Base-by-base conservation (phyloP, 2,329 filamentous ascomycete species). In the Colletotrichum filicis region DNA sequence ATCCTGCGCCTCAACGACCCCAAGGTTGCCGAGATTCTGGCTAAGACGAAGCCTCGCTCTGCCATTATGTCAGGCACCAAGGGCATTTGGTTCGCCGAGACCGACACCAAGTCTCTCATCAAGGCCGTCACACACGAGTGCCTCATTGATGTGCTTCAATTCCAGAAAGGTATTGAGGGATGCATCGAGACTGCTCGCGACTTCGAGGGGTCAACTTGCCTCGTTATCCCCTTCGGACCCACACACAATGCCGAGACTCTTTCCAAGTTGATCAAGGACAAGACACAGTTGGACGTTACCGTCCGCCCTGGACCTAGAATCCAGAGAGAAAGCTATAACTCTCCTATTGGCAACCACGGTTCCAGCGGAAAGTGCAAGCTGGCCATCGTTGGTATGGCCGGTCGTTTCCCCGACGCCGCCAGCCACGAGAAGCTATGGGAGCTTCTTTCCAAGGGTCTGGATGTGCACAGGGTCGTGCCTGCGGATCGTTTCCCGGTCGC, bases 331-430 rank as follows among this genome's bases (percentile, higher is more conserved):
- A 80, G 79, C 75, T 80, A 78, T 35, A 74, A 76, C 16, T 77
- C 82, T 11, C 78, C 76, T 19, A 83, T 87, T 30, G 86, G 86
- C 22, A 87, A 87, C 75, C 86, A 88, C 74, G 87, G 87, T 12
- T 80, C 83, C 16, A 79, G 75, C 9, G 84, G 84, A 16, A 83
- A 89, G 77, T 89, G 90, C 79, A 95, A 95, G 82, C 90, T 97
- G 74, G 95, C 95, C 70, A 95, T 97, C 74, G 93, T 97, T 42
- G 95, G 95, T 65, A 84, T 82, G 75, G 82, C 82, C 1, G 86
- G 86, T 35, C 79, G 86, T 0, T 83, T 87, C 26, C 85, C 86
- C 0, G 85, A 85, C 5, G 82, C 80, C 4, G 81, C 81, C 0
- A 80, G 75, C 12, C 82, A 82, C 5, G 81, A 82, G n/a, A 81